These are phyloP conservation scores for Colletotrichum sp. DNA, from an alignment of 2,329 filamentous ascomycete species.

Conservation along the genomic window DNA sequence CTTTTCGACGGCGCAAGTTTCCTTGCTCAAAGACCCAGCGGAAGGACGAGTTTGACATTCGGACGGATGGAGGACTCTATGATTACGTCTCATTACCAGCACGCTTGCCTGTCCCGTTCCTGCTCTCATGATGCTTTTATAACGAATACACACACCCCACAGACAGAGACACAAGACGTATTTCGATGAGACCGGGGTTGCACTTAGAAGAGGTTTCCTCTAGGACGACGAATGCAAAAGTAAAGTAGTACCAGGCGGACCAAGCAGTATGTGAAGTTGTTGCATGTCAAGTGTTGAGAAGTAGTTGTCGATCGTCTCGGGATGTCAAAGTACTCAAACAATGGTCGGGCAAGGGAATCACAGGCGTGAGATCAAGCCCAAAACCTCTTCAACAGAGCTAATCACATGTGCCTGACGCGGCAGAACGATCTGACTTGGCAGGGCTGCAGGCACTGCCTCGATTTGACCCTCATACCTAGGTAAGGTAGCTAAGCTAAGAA, in stretches of 20 bases:
- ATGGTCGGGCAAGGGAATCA: neutral
- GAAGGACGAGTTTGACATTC: neutral
- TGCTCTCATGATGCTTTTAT: slow-evolving; percentile 15
- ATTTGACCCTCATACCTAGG: neutral
- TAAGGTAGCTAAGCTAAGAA: neutral
- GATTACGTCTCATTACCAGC: slow-evolving; percentile 9
- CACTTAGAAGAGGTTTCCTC: slow-evolving; percentile 13
- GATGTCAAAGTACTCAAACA: neutral
- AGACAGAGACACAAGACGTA: slow-evolving; percentile 6
- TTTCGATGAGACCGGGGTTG: slow-evolving; percentile 7
- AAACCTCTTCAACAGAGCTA: neutral
- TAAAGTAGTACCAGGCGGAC: neutral
- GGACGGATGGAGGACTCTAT: neutral
- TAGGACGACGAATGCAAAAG: slow-evolving; percentile 10
- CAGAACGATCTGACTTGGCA: neutral
- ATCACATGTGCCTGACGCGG: neutral
- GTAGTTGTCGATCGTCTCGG: neutral
- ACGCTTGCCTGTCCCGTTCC: slow-evolving; percentile 5
- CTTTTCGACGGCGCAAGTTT: neutral
- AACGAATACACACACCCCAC: slow-evolving; percentile 15
- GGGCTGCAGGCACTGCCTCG: neutral
- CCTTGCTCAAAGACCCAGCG: neutral
- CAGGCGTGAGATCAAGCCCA: neutral
- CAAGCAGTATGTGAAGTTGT: neutral
- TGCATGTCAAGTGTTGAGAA: neutral